Evolutionary conservation across 306 rosid genomes (phyloP).

Genomic region (Inga laurina): DNA sequence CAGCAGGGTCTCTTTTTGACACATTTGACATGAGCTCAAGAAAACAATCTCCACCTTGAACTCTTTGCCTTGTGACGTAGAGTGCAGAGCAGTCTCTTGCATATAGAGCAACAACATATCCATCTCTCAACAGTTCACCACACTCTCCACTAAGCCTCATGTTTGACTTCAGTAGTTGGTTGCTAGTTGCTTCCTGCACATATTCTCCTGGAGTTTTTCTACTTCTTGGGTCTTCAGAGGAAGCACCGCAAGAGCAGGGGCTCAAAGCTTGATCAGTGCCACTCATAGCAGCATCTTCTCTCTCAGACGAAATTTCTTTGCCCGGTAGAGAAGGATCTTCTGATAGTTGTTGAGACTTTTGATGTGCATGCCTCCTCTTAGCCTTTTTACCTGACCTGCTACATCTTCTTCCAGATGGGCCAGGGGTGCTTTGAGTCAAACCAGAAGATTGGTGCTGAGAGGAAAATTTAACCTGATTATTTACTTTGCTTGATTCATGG

Average conservation of each 20-base stretch:
- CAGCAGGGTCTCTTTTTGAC: constrained; percentile 95
- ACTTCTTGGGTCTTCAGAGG: constrained; percentile 80
- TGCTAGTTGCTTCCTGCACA: constrained; percentile 63
- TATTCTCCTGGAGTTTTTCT: constrained; percentile 80
- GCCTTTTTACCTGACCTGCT: constrained; percentile 94
- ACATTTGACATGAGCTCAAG: constrained; percentile 78
- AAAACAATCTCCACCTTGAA: constrained; percentile 96
- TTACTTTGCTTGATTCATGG: constrained; percentile 65
- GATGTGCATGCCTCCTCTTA: constrained; percentile 84
- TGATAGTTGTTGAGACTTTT: constrained; percentile 70
- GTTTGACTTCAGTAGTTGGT: constrained; percentile 54
- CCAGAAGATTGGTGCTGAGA: constrained; percentile 68
- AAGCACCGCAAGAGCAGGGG: constrained; percentile 71
- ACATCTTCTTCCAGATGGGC: constrained; percentile 81
- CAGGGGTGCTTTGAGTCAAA: constrained; percentile 61
- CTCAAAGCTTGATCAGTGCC: constrained; percentile 93
- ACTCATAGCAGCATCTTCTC: constrained; percentile 90
- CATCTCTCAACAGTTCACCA: constrained; percentile 79
- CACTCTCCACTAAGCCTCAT: constrained; percentile 70
- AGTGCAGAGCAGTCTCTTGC: constrained; percentile 70
- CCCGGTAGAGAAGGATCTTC: constrained; percentile 60
- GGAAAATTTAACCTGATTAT: constrained; percentile 52
- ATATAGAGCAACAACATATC: constrained; percentile 76
- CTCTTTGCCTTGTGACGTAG: constrained; percentile 89
- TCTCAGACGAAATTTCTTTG: constrained; percentile 73